Base-by-base conservation (phyloP, 768 basidiomycete genomes). In the Naganishia vaughanmartiniae region DNA sequence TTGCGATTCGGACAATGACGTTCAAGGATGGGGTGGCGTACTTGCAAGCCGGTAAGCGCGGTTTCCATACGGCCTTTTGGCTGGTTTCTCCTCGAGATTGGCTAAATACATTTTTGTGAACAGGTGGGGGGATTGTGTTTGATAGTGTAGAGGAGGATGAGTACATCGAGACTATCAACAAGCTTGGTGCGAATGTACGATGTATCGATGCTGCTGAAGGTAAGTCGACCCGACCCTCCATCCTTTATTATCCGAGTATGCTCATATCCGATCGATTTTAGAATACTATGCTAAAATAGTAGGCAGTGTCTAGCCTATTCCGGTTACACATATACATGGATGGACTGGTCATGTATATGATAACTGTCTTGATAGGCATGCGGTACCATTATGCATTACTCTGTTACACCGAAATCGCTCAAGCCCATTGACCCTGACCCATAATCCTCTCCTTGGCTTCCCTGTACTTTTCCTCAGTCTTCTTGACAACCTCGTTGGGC, bases 121-220 rank as follows among this genome's bases (percentile, higher is more conserved):
- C 34, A 45, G 93, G 95, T 7, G 96, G 95, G 66, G 95, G 95
- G 1, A 96, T 99, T 74, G 96, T 99, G 12, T 93, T 89, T 74
- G 96, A 99, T 81, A 93, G 92, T 75, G 89, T 92, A 21, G 96
- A 99, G 80, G 90, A 95, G 78, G 94, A 96, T n/a, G 96, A 99
- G 79, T 97, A 93, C 76, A 79, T 88, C 2, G 96, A 99, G 81
- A 98, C 94, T 24, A 84, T 99, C 76, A 95, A 98, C 84, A 99
- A 99, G 81, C 84, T 98, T 21, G 86, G 87, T 70, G 90, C 89
- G 11, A 98, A 97, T 81, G 85, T 92, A 34, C 84, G 88, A 71
- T 92, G 95, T 15, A 83, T 99, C 66, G 89, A 91, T 74, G 84
- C 85, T 48, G 94, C 94, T 31, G 96, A 99, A 84, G 83, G 68